Conservation (phyloP, 2,329 filamentous ascomycete genomes). For the Sporothrix pseudoabietina region DNA sequence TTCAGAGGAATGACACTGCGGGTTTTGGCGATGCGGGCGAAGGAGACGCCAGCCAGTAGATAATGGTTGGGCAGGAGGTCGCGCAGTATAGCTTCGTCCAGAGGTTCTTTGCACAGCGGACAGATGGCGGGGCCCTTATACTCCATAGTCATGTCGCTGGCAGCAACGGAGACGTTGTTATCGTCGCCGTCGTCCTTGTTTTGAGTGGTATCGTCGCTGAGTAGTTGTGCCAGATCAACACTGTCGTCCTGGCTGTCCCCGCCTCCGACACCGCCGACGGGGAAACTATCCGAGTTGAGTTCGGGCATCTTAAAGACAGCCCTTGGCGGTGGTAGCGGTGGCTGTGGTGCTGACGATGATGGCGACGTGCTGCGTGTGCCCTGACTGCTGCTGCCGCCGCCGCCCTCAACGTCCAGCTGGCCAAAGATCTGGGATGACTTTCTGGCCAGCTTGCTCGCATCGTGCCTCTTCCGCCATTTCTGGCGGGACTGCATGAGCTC, state of each 20-base stretch:
- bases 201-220: not conserved
- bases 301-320: conserved; percentile 28
- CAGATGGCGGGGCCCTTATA: conserved; percentile 47
- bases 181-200: not conserved
- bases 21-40: not conserved
- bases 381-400: not conserved
- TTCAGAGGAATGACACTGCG: conserved; percentile 24
- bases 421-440: not conserved
- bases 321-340: not conserved
- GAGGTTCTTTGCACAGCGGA: conserved; percentile 65
- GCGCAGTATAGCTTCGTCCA: conserved; percentile 59
- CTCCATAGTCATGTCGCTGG: conserved; percentile 28
- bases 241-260: not conserved
- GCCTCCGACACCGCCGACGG: not conserved
- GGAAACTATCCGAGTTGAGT: not conserved
- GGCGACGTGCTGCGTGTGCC: not conserved
- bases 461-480: conserved; percentile 14
- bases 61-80: conserved; percentile 21
- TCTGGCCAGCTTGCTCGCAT: not conserved
- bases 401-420: conserved; percentile 4
- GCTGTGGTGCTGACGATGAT: not conserved
- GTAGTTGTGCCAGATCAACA: not conserved
- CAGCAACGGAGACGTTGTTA: conserved; percentile 3
- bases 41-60: conserved; percentile 1
- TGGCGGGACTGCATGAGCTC: conserved; percentile 7